Conservation (phyloP, 805 yeast species). For the Naumovozyma castellii region DNA sequence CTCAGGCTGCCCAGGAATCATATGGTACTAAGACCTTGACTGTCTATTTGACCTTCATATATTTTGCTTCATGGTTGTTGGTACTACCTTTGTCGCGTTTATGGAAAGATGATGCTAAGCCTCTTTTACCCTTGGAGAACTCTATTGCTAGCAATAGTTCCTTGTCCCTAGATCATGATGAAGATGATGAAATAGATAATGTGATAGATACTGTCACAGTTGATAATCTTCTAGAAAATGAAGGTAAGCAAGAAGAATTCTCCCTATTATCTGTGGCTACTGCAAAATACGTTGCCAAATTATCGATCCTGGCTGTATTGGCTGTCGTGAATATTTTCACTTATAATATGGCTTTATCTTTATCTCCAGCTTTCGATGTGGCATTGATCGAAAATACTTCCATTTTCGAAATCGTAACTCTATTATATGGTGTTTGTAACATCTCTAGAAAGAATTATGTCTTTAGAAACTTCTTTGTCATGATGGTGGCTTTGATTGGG, state of each 20-base stretch:
- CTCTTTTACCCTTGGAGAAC: not conserved
- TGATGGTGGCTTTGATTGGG: constrained; percentile 23
- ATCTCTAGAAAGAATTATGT: constrained; percentile 19
- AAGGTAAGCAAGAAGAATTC: not conserved
- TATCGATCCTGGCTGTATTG: constrained; percentile 14
- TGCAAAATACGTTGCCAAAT: constrained; percentile 10
- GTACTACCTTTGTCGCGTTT: constrained; percentile 15
- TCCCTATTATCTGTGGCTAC: constrained; percentile 1
- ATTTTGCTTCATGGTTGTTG: constrained; percentile 21
- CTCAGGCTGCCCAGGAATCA: constrained; percentile 7
- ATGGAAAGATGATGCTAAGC: constrained; percentile 4
- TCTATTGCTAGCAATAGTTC: not conserved
- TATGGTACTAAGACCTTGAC: constrained; percentile 8
- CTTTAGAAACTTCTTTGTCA: constrained; percentile 20
- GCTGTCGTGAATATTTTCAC: constrained; percentile 14
- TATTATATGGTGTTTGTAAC: constrained; percentile 26
- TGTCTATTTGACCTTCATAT: constrained; percentile 18
- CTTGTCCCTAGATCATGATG: not conserved
- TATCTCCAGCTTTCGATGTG: constrained; percentile 27
- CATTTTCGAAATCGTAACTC: constrained; percentile 26
- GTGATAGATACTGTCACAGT: not conserved
- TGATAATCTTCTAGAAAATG: not conserved
- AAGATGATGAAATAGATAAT: not conserved
- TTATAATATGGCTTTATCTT: constrained; percentile 18
- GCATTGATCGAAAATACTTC: constrained; percentile 26